These are phyloP conservation scores for Yamadazyma sp. DNA, from an alignment of 1,139 yeast genomes.

Conservation along the genomic window DNA sequence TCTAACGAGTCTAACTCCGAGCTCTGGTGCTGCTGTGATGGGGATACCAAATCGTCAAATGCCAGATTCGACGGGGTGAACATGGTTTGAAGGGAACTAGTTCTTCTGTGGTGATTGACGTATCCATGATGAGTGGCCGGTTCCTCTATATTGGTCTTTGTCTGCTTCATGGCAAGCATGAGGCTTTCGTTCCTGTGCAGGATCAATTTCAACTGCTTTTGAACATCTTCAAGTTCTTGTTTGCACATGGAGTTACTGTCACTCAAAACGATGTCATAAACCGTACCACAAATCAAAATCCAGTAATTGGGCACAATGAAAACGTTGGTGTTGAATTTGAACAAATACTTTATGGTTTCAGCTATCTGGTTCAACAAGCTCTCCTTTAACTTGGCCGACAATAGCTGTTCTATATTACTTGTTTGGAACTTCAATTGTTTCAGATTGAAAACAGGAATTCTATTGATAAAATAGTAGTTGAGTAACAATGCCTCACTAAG, in stretches of 20 bases:
- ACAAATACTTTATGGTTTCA: slow-evolving; percentile 46
- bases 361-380: slow-evolving; percentile 27
- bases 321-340: slow-evolving; percentile 60
- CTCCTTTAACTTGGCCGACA: slow-evolving; percentile 19
- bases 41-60: slow-evolving; percentile 10
- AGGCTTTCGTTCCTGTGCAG: slow-evolving; percentile 72
- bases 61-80: slow-evolving; percentile 8
- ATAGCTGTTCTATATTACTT: slow-evolving; percentile 5
- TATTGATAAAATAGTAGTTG: slow-evolving; percentile 35
- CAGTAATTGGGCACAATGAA: slow-evolving; percentile 80
- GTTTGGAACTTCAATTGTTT: slow-evolving; percentile 7
- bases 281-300: slow-evolving; percentile 54
- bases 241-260: slow-evolving; percentile 17
- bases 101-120: slow-evolving; percentile 58
- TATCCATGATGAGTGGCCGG: slow-evolving; percentile 48
- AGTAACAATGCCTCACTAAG: slow-evolving; percentile 55
- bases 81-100: slow-evolving; percentile 13
- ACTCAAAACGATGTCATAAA: slow-evolving; percentile 39
- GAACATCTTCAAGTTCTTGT: slow-evolving; percentile 34
- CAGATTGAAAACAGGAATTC: slow-evolving; percentile 10
- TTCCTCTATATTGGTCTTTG: slow-evolving; percentile 21
- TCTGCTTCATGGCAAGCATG: slow-evolving; percentile 46
- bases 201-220: slow-evolving; percentile 58
- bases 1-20: slow-evolving; percentile 14
- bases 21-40: slow-evolving; percentile 7